Base-by-base conservation (phyloP, 1,139 yeast species). In the Yamadazyma pseudoaaseri region DNA sequence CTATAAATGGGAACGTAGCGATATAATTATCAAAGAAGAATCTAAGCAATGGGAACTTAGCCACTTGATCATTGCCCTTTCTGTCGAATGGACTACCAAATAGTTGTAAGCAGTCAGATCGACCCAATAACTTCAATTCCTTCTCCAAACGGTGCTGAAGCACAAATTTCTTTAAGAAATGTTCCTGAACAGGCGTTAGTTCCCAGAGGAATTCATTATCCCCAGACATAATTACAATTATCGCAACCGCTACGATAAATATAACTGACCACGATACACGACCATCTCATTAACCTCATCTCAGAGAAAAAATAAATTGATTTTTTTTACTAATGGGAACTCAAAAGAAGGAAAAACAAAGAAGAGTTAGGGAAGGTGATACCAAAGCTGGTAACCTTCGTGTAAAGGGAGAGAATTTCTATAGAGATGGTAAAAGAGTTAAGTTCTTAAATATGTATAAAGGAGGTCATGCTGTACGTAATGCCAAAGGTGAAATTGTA, bases 391-490 rank as follows among this genome's bases (percentile, higher is more conserved):
- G 96, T 24, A 90, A 92, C 55, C 76, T 92, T 41, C 81, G 95
- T 43, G 95, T 87, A 34, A 92, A 92, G 61, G 98, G 98, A 50
- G 98, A 92, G 62, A 92, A 92, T 68, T 92, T 92, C 65, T 92
- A 92, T 69, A 69, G 86, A 50, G 97, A 92, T 76, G 94, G 96
- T 37, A 87, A 87, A 56, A 86, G 86, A 57, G 96, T 90, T 39
- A 83, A 86, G 62, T 89, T 80, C 58, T 72, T 92, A 54, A 85
- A 80, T 56, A 90, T 92, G 97, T 90, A 89, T 68, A 92, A 86
- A 54, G 80, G 83, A 37, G 97, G 97, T 36, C 75, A 86, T 49
- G 95, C 97, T 25, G 79, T 76, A 33, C 76, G 96, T 48, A 87
- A 89, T 58, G 87, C 89, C 34, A 73, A 76, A 41, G 98, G 98